Conservation (phyloP, 768 basidiomycete genomes). For the Hericium alpestre region DNA sequence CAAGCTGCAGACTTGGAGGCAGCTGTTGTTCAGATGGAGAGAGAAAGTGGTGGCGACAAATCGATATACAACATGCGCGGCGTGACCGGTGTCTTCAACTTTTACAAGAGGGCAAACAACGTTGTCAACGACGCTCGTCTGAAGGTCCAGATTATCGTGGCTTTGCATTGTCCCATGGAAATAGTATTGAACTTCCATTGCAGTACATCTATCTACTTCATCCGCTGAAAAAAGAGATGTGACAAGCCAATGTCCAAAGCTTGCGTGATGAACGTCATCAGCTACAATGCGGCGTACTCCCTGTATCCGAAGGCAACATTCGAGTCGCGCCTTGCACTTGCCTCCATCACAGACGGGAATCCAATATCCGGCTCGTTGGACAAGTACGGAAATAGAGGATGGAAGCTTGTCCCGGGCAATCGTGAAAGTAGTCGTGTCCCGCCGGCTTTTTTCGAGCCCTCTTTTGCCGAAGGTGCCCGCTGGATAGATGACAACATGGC, state of each 20-base stretch:
- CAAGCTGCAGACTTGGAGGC: not conserved
- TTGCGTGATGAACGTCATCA: slow-evolving; percentile 35
- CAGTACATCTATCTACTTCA: not conserved
- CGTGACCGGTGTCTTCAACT: not conserved
- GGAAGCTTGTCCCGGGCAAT: not conserved
- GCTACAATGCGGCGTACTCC: slow-evolving; percentile 28
- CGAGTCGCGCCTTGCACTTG: not conserved
- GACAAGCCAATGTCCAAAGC: slow-evolving; percentile 19
- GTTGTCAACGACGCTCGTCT: not conserved
- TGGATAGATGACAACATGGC: slow-evolving; percentile 22
- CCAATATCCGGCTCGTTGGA: not conserved
- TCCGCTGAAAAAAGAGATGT: not conserved
- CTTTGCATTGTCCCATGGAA: not conserved
- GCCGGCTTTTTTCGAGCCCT: not conserved
- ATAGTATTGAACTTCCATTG: not conserved
- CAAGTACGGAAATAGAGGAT: not conserved
- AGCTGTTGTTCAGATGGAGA: not conserved
- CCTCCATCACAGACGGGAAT: not conserved
- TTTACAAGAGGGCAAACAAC: not conserved
- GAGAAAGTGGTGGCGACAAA: no score
- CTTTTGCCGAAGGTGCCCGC: slow-evolving; percentile 15
- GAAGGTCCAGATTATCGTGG: not conserved
- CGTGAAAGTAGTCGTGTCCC: not conserved
- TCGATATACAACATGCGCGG: not conserved
- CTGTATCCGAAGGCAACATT: slow-evolving; percentile 34